Base-by-base conservation (phyloP, 257 asterid species). In the Solanum bulbocastanum region DNA sequence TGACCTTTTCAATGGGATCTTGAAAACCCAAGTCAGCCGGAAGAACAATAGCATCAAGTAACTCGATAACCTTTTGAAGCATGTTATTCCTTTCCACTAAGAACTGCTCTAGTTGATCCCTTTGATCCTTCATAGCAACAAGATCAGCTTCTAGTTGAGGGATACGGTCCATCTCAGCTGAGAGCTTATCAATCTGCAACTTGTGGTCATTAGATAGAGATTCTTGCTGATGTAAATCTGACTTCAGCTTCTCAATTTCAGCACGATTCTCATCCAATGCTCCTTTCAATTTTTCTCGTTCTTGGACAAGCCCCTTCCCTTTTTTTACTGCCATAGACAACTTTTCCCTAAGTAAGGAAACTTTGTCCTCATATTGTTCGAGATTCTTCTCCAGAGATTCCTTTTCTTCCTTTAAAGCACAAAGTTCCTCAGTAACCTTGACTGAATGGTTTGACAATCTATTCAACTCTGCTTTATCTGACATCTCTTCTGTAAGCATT, bases 231-330 rank as follows among this genome's bases (percentile, higher is more conserved):
- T 92, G 94, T 73, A 94, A 83, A 87, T 96, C 97, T 73, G 94
- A 87, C 89, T 91, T 94, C 92, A 97, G 86, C 88, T 88, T 93
- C 87, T 93, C 97, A 60, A 95, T 94, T 93, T 95, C 98, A 83
- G 89, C 18, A 81, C 88, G 93, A 92, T 93, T 97, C 87, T 92
- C 98, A 86, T 88, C 95, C 89, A 94, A 87, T 32, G 90, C 88
- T 90, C 93, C 91, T 93, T 89, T 96, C 93, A 97, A 82, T 75
- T 91, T 97, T 89, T 97, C 99, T 88, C 98, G 91, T 72, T 97
- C 99, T 90, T 96, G 99, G 89, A 95, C 94, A 69, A 97, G 98
- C 82, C 98, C 98, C 91, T 97, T 97, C 68, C 99, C 99, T 83
- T 97, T 97, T 89, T 97, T 97, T 68, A 96, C 96, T 72, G 99